Conservation (phyloP, 495 filamentous ascomycete genomes). For the Penicillium arizonense region DNA sequence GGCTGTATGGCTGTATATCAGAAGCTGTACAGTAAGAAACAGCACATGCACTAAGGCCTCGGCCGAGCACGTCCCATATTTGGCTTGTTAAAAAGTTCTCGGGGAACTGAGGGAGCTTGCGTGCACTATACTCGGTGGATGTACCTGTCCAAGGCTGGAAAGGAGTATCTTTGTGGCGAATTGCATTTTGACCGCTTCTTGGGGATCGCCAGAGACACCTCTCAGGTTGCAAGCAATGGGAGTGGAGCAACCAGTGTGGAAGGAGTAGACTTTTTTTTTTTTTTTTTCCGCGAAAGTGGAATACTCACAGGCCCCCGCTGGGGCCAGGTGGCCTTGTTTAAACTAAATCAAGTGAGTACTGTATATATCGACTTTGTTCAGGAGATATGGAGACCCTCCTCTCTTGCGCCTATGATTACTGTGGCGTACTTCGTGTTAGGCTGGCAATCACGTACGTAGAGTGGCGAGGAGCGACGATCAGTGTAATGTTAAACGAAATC, state of each 20-base stretch:
- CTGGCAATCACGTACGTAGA: too few species aligned
- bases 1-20: too few species aligned
- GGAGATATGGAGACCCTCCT: slow-evolving; percentile 5
- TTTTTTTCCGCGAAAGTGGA: neutral
- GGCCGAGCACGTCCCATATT: too few species aligned
- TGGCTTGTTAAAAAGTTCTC: too few species aligned
- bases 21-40: too few species aligned
- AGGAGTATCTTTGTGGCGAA: neutral
- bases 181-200: slow-evolving; percentile 15
- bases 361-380: too few species aligned
- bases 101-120: too few species aligned
- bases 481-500: neutral
- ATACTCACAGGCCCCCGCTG: slow-evolving; percentile 5
- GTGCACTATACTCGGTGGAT: too few species aligned
- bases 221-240: neutral
- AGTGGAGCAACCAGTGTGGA: neutral
- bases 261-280: neutral
- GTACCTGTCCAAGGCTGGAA: neutral
- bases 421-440: too few species aligned
- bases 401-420: neutral
- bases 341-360: too few species aligned
- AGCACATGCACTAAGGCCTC: too few species aligned
- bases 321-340: neutral
- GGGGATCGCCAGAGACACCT: neutral
- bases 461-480: neutral